Conservation (phyloP, 192 early-diverging fungal genomes). For the Coemansia sp. region DNA sequence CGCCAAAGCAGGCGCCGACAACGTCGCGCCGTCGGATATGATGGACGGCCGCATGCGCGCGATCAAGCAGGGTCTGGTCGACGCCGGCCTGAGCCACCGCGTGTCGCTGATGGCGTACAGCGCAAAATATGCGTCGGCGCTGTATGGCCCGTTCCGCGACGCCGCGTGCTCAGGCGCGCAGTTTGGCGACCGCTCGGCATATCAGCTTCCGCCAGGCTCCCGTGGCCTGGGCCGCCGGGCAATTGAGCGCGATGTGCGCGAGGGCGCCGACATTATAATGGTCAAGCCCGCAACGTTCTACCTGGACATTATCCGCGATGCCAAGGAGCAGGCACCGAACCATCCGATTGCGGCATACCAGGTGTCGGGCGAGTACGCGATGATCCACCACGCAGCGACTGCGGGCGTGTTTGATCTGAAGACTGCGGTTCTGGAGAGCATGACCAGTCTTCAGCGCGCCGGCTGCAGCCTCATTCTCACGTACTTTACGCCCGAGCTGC, state of each 20-base stretch:
- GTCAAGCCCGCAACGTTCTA: constrained; percentile 96
- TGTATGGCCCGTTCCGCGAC: constrained; percentile 98
- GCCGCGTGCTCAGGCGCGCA: constrained; percentile 90
- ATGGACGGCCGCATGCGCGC: constrained; percentile 93
- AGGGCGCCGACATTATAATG: constrained; percentile 97
- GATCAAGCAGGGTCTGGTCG: constrained; percentile 81
- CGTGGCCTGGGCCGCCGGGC: constrained; percentile 91
- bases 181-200: constrained; percentile 88
- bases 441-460: constrained; percentile 78
- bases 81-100: constrained; percentile 68
- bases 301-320: constrained; percentile 90
- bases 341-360: constrained; percentile 96
- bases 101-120: constrained; percentile 93
- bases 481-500: constrained; percentile 90
- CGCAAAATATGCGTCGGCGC: constrained; percentile 92
- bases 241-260: constrained; percentile 76
- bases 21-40: constrained; percentile 95
- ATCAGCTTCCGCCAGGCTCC: constrained; percentile 86
- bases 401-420: constrained; percentile 80
- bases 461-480: constrained; percentile 93
- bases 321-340: constrained; percentile 67
- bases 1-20: constrained; percentile 86
- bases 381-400: constrained; percentile 80
- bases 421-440: constrained; percentile 79
- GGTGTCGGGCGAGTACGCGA: constrained; percentile 83